A percentile compares a stretch with the other conserved stretches of the same genome.
Evolutionary conservation across 2,329 filamentous ascomycete genomes (phyloP).

Genomic region (Aspergillus flavus): DNA sequence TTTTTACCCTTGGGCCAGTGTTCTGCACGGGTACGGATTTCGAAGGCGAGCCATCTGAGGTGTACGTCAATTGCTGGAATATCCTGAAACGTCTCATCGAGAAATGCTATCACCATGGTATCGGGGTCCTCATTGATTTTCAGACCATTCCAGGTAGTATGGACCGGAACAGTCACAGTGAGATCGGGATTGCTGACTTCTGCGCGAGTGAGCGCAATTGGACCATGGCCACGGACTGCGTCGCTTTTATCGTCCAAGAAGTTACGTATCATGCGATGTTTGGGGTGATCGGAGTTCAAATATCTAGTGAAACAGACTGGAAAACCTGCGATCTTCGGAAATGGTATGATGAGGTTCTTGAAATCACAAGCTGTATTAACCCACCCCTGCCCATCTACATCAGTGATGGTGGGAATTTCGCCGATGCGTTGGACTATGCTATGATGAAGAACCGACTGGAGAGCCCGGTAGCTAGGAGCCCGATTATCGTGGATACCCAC

Average conservation of each 20-base stretch:
- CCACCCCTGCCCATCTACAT: constrained; percentile 57
- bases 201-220: constrained; percentile 52
- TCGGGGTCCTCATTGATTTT: constrained; percentile 61
- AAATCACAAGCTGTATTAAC: constrained; percentile 52
- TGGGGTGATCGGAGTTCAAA: constrained; percentile 58
- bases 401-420: constrained; percentile 60
- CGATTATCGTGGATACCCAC: constrained; percentile 61
- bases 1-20: constrained; percentile 57
- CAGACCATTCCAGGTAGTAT: constrained; percentile 60
- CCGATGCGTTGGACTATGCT: constrained; percentile 49
- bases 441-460: constrained; percentile 42
- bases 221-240: constrained; percentile 49
- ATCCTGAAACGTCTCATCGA: constrained; percentile 52
- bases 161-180: background rate
- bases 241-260: constrained; percentile 56
- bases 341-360: constrained; percentile 58
- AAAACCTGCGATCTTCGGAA: constrained; percentile 56
- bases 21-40: constrained; percentile 58
- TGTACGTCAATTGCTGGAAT: constrained; percentile 59
- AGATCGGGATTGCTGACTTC: constrained; percentile 49
- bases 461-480: constrained; percentile 34
- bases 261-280: constrained; percentile 41
- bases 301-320: constrained; percentile 60
- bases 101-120: constrained; percentile 50
- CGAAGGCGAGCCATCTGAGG: constrained; percentile 44